Conservation (phyloP, 2,329 filamentous ascomycete species). For the Macroventuria anomochaeta region DNA sequence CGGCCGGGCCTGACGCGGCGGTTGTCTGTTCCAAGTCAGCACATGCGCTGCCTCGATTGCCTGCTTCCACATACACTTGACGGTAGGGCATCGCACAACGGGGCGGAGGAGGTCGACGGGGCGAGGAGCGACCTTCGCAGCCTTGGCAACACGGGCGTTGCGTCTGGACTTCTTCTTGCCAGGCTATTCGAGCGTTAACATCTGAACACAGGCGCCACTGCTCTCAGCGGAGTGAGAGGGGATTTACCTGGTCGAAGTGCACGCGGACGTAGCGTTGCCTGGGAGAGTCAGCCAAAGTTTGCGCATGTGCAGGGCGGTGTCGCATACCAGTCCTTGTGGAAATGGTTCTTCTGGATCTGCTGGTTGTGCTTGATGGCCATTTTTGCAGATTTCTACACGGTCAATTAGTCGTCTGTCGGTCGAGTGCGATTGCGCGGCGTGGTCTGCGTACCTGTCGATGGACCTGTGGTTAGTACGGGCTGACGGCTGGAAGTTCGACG, state of each 20-base stretch:
- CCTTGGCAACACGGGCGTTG: constrained; percentile 91
- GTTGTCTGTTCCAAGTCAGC: constrained; percentile 68
- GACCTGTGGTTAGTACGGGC: constrained; percentile 46
- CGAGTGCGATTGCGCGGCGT: constrained; percentile 6
- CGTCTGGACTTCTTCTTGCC: constrained; percentile 95
- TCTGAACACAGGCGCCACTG: constrained; percentile 57
- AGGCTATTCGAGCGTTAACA: constrained; percentile 66
- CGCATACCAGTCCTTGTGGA: constrained; percentile 66
- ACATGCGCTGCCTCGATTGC: neutral
- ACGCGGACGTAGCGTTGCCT: constrained; percentile 97
- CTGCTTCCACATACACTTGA: constrained; percentile 68
- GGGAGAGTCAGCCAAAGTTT: constrained; percentile 30
- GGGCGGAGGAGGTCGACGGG: constrained; percentile 97
- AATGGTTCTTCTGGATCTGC: constrained; percentile 90
- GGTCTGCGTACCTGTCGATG: constrained; percentile 37
- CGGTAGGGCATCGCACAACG: constrained; percentile 93
- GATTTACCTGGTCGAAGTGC: constrained; percentile 98
- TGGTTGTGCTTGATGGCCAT: constrained; percentile 99
- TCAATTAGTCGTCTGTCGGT: constrained; percentile 19
- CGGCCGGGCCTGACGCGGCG: constrained; percentile 93
- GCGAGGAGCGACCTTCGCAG: constrained; percentile 91
- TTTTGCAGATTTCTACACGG: constrained; percentile 37
- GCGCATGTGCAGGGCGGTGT: constrained; percentile 13
- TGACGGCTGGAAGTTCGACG: constrained; percentile 25
- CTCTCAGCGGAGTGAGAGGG: constrained; percentile 59